Evolutionary conservation across 2,329 filamentous ascomycete genomes (phyloP), one percentile per base, ranked within the genome.

Genomic region (Xylaria sp.): DNA sequence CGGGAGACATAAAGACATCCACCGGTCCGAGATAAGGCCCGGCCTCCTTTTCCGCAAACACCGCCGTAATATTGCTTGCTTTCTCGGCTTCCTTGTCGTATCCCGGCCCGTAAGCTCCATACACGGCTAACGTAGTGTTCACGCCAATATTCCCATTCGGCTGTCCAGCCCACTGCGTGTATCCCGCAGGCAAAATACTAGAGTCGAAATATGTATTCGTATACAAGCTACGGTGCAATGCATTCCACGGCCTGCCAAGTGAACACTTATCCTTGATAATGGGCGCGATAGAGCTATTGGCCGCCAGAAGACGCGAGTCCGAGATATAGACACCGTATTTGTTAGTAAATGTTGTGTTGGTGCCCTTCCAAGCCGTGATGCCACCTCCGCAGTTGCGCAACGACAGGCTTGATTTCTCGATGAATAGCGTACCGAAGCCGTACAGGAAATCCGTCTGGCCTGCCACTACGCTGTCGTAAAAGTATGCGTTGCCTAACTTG

Each of bases 391-490:
- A 92, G 72, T 79, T 81, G 10, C 90, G 85, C 13, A 91, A 82
- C 0, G 81, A 80, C 1, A 92, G 77, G 0, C 81, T 79, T 1
- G 85, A 87, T 3, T 82, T 80, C 63, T 87, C 82, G 46, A 91
- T 81, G 83, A 86, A 91, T 3, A 86, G 82, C 0, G 89, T 91
- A 30, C 89, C 89, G 73, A 91, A 91, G 9, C 89, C 89, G 74
- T 91, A 91, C 23, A 91, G 80, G 78, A 91, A 91, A 72, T 92
- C 90, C 0, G 88, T 91, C 74, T 91, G 83, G 0, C 90, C 90
- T 0, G 87, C 89, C 5, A 91, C 83, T 41, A 87, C 83, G 61
- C 80, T 84, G 41, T 85, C 81, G 75, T 88, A 84, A 77, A 92
- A 89, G 78, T 90, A 91, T 0, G 86, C 86, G 70, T 90, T 91